Evolutionary conservation across 2,329 filamentous ascomycete genomes (phyloP).

Genomic region (Lachnellula occidentalis): DNA sequence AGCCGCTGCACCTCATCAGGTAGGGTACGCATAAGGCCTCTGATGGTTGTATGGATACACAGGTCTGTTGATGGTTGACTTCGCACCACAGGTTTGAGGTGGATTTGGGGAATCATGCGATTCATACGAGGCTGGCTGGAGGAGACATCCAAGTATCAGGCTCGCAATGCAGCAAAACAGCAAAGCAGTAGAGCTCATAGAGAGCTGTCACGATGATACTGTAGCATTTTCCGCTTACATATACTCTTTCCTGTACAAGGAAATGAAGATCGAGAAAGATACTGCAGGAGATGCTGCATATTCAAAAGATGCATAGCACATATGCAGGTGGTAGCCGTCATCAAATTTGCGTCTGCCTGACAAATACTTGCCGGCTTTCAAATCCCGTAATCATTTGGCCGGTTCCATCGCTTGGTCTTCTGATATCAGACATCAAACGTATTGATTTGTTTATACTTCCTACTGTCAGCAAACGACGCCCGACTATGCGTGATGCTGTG

Average conservation of each 20-base stretch:
- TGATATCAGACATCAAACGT: background rate
- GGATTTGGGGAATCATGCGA: background rate
- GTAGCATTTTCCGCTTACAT: background rate
- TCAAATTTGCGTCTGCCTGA: too few species aligned
- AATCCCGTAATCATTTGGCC: too few species aligned
- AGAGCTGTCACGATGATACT: background rate
- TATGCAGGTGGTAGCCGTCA: too few species aligned
- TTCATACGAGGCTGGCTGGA: background rate
- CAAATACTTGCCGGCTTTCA: too few species aligned
- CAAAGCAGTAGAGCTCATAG: constrained; percentile 2
- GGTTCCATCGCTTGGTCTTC: too few species aligned
- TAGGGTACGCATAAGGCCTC: too few species aligned
- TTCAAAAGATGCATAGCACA: too few species aligned
- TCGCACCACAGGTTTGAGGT: background rate
- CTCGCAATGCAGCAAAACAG: background rate
- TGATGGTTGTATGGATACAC: background rate
- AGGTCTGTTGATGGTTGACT: background rate
- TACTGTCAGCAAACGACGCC: background rate
- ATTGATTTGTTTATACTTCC: background rate
- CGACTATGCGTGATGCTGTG: background rate
- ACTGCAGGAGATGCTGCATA: background rate
- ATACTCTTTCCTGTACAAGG: background rate
- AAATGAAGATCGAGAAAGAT: background rate
- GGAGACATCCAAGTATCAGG: background rate
- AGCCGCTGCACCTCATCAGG: background rate